Conservation (phyloP, 1,284 basidiomycete species). For the Peniophora sp. region DNA sequence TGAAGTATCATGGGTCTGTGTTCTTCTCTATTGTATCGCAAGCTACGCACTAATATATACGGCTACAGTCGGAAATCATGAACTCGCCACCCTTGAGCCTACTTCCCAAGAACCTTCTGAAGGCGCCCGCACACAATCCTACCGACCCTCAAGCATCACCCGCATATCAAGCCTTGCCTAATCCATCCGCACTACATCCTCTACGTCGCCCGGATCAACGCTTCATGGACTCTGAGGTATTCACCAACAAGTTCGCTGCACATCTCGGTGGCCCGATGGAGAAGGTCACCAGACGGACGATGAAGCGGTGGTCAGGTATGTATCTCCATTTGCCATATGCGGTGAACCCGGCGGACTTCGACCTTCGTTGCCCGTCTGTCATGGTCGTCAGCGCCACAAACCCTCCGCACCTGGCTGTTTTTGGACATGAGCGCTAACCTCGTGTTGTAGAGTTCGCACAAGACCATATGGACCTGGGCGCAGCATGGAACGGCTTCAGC, state of each 20-base stretch:
- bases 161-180: slow-evolving; percentile 81
- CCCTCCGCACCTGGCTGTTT: too few species aligned
- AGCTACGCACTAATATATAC: slow-evolving; percentile 1
- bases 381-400: too few species aligned
- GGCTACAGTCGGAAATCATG: slow-evolving; percentile 58
- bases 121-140: slow-evolving; percentile 92
- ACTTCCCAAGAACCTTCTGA: slow-evolving; percentile 92
- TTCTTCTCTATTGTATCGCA: slow-evolving; percentile 22
- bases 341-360: too few species aligned
- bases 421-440: slow-evolving; percentile 4
- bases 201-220: slow-evolving; percentile 86
- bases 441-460: slow-evolving; percentile 62
- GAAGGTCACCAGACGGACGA: slow-evolving; percentile 85
- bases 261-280: slow-evolving; percentile 92
- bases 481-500: slow-evolving; percentile 92
- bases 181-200: slow-evolving; percentile 81
- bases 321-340: slow-evolving; percentile 5
- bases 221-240: slow-evolving; percentile 93
- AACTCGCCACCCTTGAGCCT: slow-evolving; percentile 87
- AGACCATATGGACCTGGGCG: slow-evolving; percentile 93
- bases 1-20: slow-evolving; percentile 86
- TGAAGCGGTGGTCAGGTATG: slow-evolving; percentile 90
- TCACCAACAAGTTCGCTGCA: slow-evolving; percentile 92
- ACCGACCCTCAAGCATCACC: slow-evolving; percentile 70
- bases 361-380: slow-evolving; percentile 4